Evolutionary conservation across 2,329 filamentous ascomycete genomes (phyloP).

Genomic region (Talaromyces sp.): DNA sequence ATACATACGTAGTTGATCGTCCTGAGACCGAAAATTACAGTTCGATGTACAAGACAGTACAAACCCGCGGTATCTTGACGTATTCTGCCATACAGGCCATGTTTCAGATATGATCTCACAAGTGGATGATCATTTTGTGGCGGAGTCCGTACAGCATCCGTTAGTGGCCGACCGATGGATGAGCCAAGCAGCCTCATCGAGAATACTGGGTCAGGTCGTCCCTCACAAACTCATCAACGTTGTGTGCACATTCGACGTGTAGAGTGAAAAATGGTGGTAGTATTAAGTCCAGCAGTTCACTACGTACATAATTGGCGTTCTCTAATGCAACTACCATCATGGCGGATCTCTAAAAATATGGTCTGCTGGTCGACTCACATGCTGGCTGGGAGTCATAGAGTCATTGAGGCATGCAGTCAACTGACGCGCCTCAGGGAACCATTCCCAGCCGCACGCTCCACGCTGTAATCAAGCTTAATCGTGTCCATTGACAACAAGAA

Average conservation of each 20-base stretch:
- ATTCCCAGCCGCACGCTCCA: neutral
- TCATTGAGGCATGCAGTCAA: constrained; percentile 1
- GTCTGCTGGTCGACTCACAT: constrained; percentile 8
- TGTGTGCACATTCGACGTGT: neutral
- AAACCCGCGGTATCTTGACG: neutral
- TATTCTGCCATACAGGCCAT: neutral
- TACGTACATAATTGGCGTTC: neutral
- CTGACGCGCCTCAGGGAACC: neutral
- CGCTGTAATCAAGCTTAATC: neutral
- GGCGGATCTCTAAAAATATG: neutral
- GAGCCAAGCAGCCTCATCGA: neutral
- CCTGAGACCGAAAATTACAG: neutral
- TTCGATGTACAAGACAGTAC: neutral
- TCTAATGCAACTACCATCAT: neutral
- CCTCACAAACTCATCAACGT: neutral
- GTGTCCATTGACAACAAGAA: neutral
- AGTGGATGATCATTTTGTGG: constrained; percentile 8
- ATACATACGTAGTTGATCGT: neutral
- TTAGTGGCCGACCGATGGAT: neutral
- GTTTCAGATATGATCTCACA: constrained; percentile 6
- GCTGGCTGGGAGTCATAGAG: neutral
- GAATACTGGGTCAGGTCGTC: neutral
- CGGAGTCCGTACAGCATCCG: neutral
- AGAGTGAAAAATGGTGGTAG: neutral
- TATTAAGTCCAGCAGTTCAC: neutral